These are phyloP conservation scores for Solanum chacoense DNA, from an alignment of 305 asterid species.

Conservation along the genomic window DNA sequence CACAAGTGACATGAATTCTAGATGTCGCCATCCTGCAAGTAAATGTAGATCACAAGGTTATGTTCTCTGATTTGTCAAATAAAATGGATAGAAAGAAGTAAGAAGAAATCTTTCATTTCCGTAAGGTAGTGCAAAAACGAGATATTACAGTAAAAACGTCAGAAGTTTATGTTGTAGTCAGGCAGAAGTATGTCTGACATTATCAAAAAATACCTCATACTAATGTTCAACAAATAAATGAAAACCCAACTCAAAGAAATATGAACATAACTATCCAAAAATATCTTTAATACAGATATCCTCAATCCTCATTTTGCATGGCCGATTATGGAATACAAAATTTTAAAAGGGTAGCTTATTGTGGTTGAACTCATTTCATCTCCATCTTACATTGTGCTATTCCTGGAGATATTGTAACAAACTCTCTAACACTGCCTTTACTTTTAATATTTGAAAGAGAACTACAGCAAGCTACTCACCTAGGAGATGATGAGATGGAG, in stretches of 20 bases:
- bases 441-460: background rate
- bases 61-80: background rate
- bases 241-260: background rate
- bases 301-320: background rate
- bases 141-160: background rate
- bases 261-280: background rate
- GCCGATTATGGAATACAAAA: background rate
- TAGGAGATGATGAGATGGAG: constrained; percentile 93
- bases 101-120: background rate
- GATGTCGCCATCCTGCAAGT: constrained; percentile 52
- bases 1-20: constrained; percentile 94
- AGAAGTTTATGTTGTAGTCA: background rate
- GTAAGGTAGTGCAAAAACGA: background rate
- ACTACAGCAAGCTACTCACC: constrained; percentile 30
- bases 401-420: background rate
- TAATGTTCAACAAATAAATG: background rate
- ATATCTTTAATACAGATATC: background rate
- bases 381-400: background rate
- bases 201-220: background rate
- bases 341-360: background rate
- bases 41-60: background rate
- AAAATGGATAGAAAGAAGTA: background rate
- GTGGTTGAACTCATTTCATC: background rate
- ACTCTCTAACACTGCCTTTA: background rate
- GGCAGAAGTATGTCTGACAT: background rate